Base-by-base conservation (phyloP, 2,329 filamentous ascomycete species). In the Penicillium crustosum region DNA sequence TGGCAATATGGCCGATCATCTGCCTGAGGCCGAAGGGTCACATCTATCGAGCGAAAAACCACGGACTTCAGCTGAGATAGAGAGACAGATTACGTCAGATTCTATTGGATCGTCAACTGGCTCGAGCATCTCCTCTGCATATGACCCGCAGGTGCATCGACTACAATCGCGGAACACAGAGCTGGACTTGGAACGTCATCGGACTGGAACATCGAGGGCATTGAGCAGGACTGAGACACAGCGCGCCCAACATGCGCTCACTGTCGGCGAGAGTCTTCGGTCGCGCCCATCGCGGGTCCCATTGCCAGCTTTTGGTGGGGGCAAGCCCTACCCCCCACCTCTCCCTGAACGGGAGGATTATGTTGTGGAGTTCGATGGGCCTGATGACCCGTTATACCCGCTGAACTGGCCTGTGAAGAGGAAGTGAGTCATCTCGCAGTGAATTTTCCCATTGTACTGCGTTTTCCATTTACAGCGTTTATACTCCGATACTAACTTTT, bases 291-390 rank as follows among this genome's bases (percentile, higher is more conserved):
- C 69, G 3, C 62, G 53, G 31, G 49, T 49, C 6, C 66, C 70
- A 6, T 47, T 71, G 4, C 69, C 69, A 5, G 49, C 62, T 19
- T 70, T 68, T 48, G 70, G 68, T 53, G 71, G 50, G 17, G 81
- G 78, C 4, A 84, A 82, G 61, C 74, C 79, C 1, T 82, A 80
- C 57, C 82, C 82, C 2, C 81, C 81, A 10, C 75, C 71, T 2
- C 63, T 84, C 8, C 81, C 81, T 6, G 77, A 77, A 5, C 72
- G 75, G 31, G 81, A 84, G 51, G 79, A 83, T 49, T 85, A 83
- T 62, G 80, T 83, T 6, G 81, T 83, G 15, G 81, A 83, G 48
- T 83, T 82, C 61, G 79, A 82, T 60, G 81, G 81, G 0, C 71
- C 70, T 1, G 71, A 79, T 35, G 81, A 83, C 61, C 81, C 81